Evolutionary conservation across 2,329 filamentous ascomycete species (phyloP).

Genomic region (Penicillium sp.): DNA sequence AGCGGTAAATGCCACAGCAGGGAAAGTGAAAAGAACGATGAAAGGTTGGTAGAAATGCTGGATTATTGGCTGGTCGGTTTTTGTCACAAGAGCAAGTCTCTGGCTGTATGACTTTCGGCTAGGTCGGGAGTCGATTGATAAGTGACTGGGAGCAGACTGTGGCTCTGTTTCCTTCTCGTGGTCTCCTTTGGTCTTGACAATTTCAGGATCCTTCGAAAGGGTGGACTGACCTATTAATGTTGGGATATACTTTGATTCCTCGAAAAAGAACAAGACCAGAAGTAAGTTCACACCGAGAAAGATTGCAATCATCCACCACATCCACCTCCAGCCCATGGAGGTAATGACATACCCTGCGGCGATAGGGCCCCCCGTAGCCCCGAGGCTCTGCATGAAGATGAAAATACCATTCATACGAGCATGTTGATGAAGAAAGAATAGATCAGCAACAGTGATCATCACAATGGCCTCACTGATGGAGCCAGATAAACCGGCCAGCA

Average conservation of each 20-base stretch:
- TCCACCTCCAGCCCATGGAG: constrained; percentile 6
- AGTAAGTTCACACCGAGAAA: constrained; percentile 8
- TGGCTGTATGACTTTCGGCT: constrained; percentile 9
- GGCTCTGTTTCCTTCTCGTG: neutral
- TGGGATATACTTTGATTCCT: constrained; percentile 13
- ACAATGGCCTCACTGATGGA: constrained; percentile 11
- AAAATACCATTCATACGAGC: constrained; percentile 15
- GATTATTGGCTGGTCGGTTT: constrained; percentile 7
- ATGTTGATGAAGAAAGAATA: constrained; percentile 15
- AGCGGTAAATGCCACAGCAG: constrained; percentile 8
- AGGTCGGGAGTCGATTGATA: neutral
- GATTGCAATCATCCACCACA: constrained; percentile 12
- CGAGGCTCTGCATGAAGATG: constrained; percentile 13
- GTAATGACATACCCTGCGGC: constrained; percentile 5
- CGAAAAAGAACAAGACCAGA: constrained; percentile 11
- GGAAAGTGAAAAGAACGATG: constrained; percentile 4
- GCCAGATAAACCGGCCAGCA: constrained; percentile 6
- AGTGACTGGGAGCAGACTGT: neutral
- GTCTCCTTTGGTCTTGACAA: neutral
- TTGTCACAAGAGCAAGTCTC: constrained; percentile 8
- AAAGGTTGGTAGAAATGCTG: constrained; percentile 11
- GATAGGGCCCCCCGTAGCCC: constrained; percentile 9
- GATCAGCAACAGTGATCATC: constrained; percentile 14
- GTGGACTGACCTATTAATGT: neutral
- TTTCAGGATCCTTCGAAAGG: too few species aligned